Conservation (phyloP, 768 basidiomycete species). For the Naematelia encephala region DNA sequence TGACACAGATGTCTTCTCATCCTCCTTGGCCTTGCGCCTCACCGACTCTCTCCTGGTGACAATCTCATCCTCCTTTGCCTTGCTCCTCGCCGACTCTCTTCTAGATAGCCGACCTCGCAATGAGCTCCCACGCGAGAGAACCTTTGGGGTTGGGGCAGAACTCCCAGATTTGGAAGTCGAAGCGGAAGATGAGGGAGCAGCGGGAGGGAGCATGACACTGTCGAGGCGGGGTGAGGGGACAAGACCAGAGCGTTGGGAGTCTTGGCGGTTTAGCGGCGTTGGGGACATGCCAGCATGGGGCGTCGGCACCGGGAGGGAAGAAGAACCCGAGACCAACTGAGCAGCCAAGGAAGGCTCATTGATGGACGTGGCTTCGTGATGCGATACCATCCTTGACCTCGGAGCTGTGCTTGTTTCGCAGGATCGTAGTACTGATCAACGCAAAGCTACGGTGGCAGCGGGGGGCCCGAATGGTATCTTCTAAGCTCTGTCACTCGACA, state of each 20-base stretch:
- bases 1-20: conserved; percentile 18
- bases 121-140: conserved; percentile 19
- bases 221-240: conserved; percentile 3
- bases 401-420: no score
- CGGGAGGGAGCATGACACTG: not conserved
- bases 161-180: conserved; percentile 12
- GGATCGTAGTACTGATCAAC: not conserved
- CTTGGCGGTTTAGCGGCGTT: not conserved
- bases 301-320: not conserved
- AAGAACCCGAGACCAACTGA: not conserved
- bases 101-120: conserved; percentile 12
- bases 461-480: no score
- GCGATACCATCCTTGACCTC: not conserved
- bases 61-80: conserved; percentile 17
- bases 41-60: not conserved
- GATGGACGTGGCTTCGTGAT: not conserved
- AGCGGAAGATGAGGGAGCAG: conserved; percentile 3
- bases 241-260: conserved; percentile 3
- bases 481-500: no score
- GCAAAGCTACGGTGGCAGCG: not conserved
- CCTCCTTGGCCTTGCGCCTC: conserved; percentile 12
- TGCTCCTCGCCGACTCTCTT: conserved; percentile 7
- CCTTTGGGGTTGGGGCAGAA: conserved; percentile 13
- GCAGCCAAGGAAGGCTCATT: not conserved
- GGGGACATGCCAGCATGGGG: not conserved